phyloP scores from a whole-genome alignment of 352 stramenopile species.

The Phytophthora pseudosyringae region DNA sequence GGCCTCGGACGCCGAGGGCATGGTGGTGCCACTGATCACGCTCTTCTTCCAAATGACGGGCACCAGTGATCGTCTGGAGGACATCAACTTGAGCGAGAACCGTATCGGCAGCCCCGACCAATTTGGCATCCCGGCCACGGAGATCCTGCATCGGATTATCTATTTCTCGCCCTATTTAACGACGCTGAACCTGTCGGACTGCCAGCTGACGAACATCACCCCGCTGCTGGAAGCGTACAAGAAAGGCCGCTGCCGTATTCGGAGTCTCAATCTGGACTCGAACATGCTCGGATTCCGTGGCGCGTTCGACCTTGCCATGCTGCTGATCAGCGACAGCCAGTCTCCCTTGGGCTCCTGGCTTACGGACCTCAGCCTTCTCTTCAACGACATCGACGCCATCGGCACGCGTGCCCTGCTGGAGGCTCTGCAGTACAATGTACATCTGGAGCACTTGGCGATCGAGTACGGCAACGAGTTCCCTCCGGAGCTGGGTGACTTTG shows the following conservation, averaged over 20 bases:
- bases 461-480: slow-evolving; percentile 67
- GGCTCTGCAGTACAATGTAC: slow-evolving; percentile 57
- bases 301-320: slow-evolving; percentile 64
- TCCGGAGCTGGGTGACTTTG: slow-evolving; percentile 52
- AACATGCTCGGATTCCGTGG: slow-evolving; percentile 64
- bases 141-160: slow-evolving; percentile 62
- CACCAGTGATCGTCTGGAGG: slow-evolving; percentile 57
- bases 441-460: slow-evolving; percentile 57
- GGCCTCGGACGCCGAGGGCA: slow-evolving; percentile 46
- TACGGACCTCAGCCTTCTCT: slow-evolving; percentile 54
- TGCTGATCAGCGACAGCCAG: slow-evolving; percentile 61
- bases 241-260: slow-evolving; percentile 52
- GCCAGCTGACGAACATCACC: slow-evolving; percentile 59
- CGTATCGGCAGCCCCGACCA: slow-evolving; percentile 59
- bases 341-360: slow-evolving; percentile 45
- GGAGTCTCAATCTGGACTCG: slow-evolving; percentile 55
- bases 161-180: slow-evolving; percentile 67
- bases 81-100: slow-evolving; percentile 66
- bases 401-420: slow-evolving; percentile 56
- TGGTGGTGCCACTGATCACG: slow-evolving; percentile 57
- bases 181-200: slow-evolving; percentile 53
- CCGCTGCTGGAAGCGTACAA: slow-evolving; percentile 59
- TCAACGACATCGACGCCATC: slow-evolving; percentile 63
- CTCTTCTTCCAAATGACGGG: slow-evolving; percentile 65
- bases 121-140: slow-evolving; percentile 54